A percentile compares a stretch with the other conserved stretches of the same genome.
These are phyloP conservation scores for Cladosporium cucumerinum DNA, from an alignment of 2,329 filamentous ascomycete species.

Conservation along the genomic window DNA sequence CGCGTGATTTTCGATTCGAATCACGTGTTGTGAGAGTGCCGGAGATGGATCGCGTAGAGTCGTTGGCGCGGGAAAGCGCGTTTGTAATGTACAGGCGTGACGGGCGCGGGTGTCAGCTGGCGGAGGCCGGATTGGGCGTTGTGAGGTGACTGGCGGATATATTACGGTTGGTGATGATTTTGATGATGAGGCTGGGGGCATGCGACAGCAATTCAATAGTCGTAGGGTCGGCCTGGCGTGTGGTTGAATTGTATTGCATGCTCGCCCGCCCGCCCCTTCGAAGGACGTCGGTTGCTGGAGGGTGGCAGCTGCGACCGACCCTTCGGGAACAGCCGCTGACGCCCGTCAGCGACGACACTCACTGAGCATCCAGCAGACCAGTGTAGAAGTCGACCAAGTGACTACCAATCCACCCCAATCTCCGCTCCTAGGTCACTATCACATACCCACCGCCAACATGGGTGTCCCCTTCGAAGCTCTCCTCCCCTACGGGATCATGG, in stretches of 20 bases:
- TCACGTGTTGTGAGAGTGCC: not conserved
- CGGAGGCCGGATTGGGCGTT: conserved; percentile 1
- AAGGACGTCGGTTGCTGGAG: conserved; percentile 1
- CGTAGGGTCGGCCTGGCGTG: not conserved
- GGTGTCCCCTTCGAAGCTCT: conserved; percentile 65
- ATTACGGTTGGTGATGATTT: conserved; percentile 2
- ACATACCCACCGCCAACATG: conserved; percentile 44
- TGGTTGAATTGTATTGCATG: conserved; percentile 10
- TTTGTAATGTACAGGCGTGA: conserved; percentile 7
- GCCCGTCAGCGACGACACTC: not conserved
- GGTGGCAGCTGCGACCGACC: conserved; percentile 6
- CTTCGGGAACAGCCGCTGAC: conserved; percentile 1
- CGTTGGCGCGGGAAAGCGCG: not conserved
- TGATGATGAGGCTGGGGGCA: not conserved
- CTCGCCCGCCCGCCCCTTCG: conserved; percentile 5
- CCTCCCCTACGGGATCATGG: conserved; percentile 61
- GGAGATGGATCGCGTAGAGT: not conserved
- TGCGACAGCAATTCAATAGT: conserved; percentile 8
- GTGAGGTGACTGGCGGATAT: not conserved
- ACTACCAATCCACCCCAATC: conserved; percentile 8
- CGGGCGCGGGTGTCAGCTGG: conserved; percentile 8
- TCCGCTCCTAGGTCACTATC: conserved; percentile 6
- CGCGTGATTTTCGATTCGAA: conserved; percentile 2
- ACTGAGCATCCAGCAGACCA: not conserved
- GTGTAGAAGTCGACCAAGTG: not conserved